Evolutionary conservation across 495 filamentous ascomycete species (phyloP), one percentile per base, ranked within the genome.

Genomic region (Recurvomyces mirabilis): DNA sequence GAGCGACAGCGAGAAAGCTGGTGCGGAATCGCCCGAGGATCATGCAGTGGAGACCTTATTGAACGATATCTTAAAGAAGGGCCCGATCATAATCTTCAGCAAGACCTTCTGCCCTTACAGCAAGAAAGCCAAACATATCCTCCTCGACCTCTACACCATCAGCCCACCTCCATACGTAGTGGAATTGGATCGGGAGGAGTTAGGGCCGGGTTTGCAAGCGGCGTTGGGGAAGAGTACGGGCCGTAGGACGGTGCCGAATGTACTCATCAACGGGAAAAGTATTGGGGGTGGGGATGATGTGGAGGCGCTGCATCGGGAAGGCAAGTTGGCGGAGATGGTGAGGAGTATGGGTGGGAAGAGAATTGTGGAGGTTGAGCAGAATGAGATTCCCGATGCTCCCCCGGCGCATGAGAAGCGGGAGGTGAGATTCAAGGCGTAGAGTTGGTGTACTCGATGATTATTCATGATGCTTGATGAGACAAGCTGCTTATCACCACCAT

Each of bases 261-360:
- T 98, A 22, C 66, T 98, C 43, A 73, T 98, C 34, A 83, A 80
- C 55, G 91, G 84, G 4, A 77, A 79, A 60, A 91, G 82, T 55
- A 87, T 96, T 50, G 91, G 91, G 20, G 91, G 91, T 21, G 78
- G 86, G 33, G 89, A 95, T 55, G 86, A 94, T 25, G 73, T 96
- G 45, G 72, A 74, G 29, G 78, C 72, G 19, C 60, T 96, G 46
- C 78, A 93, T 58, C 55, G 65, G 30, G 71, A 72, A n/a, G 79
- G 78, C 49, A 73, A 70, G 43, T 65, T 98, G 44, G 68, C 73
- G 22, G 77, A 77, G 28, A 89, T 77, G 54, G 70, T 98, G 45
- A 75, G 72, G 61, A 69, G 64, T 9, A 65, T 94, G 65, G 87
- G 74, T 26, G 82, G 82, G 1, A 84, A 82, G 58, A 71, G 75